Evolutionary conservation across 768 basidiomycete species (phyloP).

Genomic region (Botryobasidium botryosum): DNA sequence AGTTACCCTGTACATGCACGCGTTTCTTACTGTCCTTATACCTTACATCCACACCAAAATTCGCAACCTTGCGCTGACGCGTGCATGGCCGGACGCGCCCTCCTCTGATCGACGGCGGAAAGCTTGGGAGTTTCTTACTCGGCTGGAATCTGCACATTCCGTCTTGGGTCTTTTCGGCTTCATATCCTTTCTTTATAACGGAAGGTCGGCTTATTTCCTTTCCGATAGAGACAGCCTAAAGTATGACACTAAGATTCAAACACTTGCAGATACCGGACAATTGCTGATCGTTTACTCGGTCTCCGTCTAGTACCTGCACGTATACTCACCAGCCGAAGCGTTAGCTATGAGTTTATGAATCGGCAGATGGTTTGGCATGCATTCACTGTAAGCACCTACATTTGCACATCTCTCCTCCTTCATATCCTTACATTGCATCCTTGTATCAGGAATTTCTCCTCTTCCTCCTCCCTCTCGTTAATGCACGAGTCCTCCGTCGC

Average conservation of each 20-base stretch:
- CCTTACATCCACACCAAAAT: constrained; percentile 69
- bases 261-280: constrained; percentile 56
- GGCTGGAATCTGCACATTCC: constrained; percentile 49
- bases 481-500: constrained; percentile 45
- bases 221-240: background rate
- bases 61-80: constrained; percentile 56
- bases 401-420: background rate
- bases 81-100: constrained; percentile 84
- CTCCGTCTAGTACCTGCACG: constrained; percentile 62
- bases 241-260: background rate
- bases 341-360: constrained; percentile 98
- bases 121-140: constrained; percentile 51
- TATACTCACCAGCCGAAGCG: constrained; percentile 53
- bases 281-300: constrained; percentile 58
- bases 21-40: constrained; percentile 49
- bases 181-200: constrained; percentile 68
- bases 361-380: constrained; percentile 99
- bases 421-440: background rate
- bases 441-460: constrained; percentile 73
- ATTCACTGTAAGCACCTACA: constrained; percentile 59
- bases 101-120: constrained; percentile 55
- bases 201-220: constrained; percentile 38
- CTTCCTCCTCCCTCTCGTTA: constrained; percentile 77
- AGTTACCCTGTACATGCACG: constrained; percentile 45
- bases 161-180: constrained; percentile 58